These are phyloP conservation scores for Lactifluus echinatus DNA, from an alignment of 768 basidiomycete species.

Conservation along the genomic window DNA sequence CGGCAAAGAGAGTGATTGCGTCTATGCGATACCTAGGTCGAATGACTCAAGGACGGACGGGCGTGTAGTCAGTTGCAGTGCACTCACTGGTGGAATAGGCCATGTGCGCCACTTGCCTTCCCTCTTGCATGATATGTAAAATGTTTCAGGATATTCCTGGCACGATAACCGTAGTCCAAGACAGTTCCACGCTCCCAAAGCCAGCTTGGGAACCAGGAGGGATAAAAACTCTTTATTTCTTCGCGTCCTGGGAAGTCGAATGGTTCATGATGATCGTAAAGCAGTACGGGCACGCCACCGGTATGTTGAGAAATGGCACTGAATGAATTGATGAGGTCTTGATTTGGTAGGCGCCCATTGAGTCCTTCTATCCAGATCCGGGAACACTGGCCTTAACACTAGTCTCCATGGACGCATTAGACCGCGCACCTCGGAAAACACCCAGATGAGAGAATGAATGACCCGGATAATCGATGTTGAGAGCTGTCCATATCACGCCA, in stretches of 20 bases:
- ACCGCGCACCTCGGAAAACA: constrained; percentile 75
- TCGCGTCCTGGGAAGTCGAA: constrained; percentile 31
- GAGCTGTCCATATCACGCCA: constrained; percentile 91
- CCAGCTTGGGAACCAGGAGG: constrained; percentile 39
- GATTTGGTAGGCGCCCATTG: constrained; percentile 92
- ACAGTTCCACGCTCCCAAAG: constrained; percentile 37
- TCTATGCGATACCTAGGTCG: constrained; percentile 79
- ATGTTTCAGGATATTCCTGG: constrained; percentile 63
- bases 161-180: constrained; percentile 46
- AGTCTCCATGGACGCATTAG: not conserved
- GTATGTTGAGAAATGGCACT: constrained; percentile 61
- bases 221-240: constrained; percentile 27
- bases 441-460: constrained; percentile 96
- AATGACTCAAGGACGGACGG: not conserved
- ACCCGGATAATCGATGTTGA: constrained; percentile 92
- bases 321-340: constrained; percentile 86
- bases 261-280: constrained; percentile 70
- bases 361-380: constrained; percentile 61
- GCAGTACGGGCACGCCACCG: constrained; percentile 64
- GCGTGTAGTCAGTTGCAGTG: not conserved
- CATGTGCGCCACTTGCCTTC: constrained; percentile 81
- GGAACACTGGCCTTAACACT: not conserved
- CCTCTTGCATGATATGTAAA: constrained; percentile 69
- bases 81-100: constrained; percentile 73
- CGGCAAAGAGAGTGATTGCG: constrained; percentile 81